A percentile compares a stretch with the other conserved stretches of the same genome.
These are phyloP conservation scores for Taphrina wiesneri DNA, from an alignment of 1,139 yeast species.

Conservation along the genomic window DNA sequence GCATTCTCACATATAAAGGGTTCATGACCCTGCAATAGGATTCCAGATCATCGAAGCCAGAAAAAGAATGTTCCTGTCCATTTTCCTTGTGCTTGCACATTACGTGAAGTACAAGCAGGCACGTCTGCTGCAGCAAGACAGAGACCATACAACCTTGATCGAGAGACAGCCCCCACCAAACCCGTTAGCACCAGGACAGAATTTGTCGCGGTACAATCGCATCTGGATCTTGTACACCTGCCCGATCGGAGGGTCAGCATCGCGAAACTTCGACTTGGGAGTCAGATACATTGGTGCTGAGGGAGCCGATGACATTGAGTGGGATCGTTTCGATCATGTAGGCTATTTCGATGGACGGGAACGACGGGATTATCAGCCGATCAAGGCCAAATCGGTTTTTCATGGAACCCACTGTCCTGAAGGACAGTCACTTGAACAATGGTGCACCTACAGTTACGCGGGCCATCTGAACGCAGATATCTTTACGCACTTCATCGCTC, in stretches of 20 bases:
- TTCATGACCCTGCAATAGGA: too few species aligned
- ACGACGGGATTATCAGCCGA: background rate
- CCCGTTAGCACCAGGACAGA: too few species aligned
- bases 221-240: too few species aligned
- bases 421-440: background rate
- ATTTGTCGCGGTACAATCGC: background rate
- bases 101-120: too few species aligned
- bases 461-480: background rate
- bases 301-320: background rate
- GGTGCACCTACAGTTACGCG: background rate
- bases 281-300: background rate
- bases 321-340: background rate
- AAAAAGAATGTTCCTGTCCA: too few species aligned
- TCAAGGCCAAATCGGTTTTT: background rate
- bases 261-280: background rate
- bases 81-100: too few species aligned
- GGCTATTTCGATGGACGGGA: background rate
- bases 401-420: background rate
- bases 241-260: background rate
- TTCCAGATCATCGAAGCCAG: too few species aligned
- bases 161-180: background rate
- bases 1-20: too few species aligned
- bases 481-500: background rate
- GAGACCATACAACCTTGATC: background rate
- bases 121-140: too few species aligned